phyloP scores from a whole-genome alignment of 2,329 filamentous ascomycete genomes.

The Fusarium sp. region DNA sequence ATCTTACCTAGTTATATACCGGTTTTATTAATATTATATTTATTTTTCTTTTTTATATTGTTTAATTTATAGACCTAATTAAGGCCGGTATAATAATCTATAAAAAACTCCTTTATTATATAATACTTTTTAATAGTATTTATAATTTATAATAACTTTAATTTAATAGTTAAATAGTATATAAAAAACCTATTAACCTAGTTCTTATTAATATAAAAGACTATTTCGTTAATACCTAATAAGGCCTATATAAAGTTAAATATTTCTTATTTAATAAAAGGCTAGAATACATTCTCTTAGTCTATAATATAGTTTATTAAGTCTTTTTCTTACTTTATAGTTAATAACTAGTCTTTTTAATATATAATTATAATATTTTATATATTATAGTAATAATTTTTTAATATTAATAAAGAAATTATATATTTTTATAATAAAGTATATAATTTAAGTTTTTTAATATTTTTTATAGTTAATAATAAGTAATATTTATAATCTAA shows the following conservation, averaged over 20 bases:
- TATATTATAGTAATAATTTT: too few species aligned
- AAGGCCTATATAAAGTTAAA: background rate
- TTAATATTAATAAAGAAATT: background rate
- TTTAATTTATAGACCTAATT: background rate
- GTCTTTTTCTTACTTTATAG: background rate
- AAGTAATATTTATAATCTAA: background rate
- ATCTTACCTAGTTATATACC: background rate
- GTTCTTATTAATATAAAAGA: background rate
- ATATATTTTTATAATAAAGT: background rate
- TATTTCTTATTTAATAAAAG: background rate
- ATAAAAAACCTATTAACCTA: background rate
- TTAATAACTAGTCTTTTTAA: background rate
- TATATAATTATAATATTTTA: background rate
- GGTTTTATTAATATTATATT: background rate
- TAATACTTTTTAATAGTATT: background rate
- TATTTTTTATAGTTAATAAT: background rate
- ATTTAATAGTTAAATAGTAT: background rate
- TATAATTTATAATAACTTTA: background rate
- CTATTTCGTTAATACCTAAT: background rate
- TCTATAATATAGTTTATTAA: background rate
- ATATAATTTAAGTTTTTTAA: background rate
- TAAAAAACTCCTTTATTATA: background rate
- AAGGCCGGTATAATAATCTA: background rate
- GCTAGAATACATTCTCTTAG: background rate
- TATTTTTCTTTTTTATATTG: background rate